A percentile compares a stretch with the other conserved stretches of the same genome.
Evolutionary conservation across 2,329 filamentous ascomycete species (phyloP).

Genomic region (Arthrinium puccinioides): DNA sequence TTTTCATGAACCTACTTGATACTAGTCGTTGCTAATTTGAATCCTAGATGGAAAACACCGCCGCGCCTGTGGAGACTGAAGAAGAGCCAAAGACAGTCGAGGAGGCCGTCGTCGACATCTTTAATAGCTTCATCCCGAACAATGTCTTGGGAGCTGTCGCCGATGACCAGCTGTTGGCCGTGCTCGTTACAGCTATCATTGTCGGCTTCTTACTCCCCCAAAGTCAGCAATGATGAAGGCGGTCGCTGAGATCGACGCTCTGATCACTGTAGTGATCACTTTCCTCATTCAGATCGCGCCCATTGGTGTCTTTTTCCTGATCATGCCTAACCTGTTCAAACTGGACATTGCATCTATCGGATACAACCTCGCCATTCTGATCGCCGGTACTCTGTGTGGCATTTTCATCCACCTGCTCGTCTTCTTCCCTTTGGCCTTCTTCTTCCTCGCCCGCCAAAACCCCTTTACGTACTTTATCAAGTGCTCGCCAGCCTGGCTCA

Average conservation of each 20-base stretch:
- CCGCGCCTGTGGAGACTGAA: too few species aligned
- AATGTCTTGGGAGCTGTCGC: constrained; percentile 41
- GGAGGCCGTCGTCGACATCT: constrained; percentile 38
- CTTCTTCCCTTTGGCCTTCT: constrained; percentile 36
- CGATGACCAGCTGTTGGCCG: constrained; percentile 35
- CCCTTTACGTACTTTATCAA: constrained; percentile 40
- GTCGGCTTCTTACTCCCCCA: constrained; percentile 27
- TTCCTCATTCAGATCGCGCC: constrained; percentile 1
- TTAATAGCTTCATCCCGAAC: constrained; percentile 39
- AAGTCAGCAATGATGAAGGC: constrained; percentile 29
- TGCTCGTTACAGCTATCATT: constrained; percentile 38
- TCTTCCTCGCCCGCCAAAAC: constrained; percentile 33
- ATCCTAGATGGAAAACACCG: constrained; percentile 24
- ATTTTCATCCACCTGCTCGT: constrained; percentile 41
- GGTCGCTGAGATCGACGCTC: constrained; percentile 37
- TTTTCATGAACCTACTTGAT: too few species aligned
- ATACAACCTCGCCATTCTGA: constrained; percentile 40
- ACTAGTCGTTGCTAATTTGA: too few species aligned
- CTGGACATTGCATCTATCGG: constrained; percentile 40
- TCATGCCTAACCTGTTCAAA: constrained; percentile 42
- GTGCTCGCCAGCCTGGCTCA: constrained; percentile 43
- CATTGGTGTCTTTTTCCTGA: constrained; percentile 38
- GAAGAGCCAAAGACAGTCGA: too few species aligned
- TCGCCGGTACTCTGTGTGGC: constrained; percentile 35
- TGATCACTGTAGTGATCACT: constrained; percentile 36